A percentile compares a stretch with the other conserved stretches of the same genome.
These are phyloP conservation scores for Pistacia vera DNA, from an alignment of 345 rosid species.

Conservation along the genomic window DNA sequence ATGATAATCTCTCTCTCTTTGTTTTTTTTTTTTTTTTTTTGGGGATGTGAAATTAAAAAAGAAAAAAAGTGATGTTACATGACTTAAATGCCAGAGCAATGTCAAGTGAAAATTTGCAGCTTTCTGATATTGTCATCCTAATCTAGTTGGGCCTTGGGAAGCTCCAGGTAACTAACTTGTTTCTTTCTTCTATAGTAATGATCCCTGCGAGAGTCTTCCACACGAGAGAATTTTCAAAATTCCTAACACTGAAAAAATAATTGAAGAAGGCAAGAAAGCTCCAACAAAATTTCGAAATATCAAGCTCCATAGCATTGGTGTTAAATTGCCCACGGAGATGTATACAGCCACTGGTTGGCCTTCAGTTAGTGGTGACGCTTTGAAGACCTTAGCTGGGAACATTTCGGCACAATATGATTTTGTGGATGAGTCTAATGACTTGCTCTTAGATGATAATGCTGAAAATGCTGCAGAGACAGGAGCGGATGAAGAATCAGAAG, in stretches of 20 bases:
- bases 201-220: constrained; percentile 45
- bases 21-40: too few relatives aligned
- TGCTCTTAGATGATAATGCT: constrained; percentile 32
- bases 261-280: constrained; percentile 85
- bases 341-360: constrained; percentile 87
- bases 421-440: constrained; percentile 36
- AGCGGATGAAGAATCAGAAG: constrained; percentile 26
- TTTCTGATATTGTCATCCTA: not conserved
- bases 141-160: constrained; percentile 9
- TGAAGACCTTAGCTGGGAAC: constrained; percentile 78
- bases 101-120: not conserved
- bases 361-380: constrained; percentile 72
- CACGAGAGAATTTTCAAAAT: constrained; percentile 52
- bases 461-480: constrained; percentile 25
- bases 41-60: too few relatives aligned
- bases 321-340: constrained; percentile 51
- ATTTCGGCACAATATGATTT: constrained; percentile 74
- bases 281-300: constrained; percentile 71
- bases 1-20: not conserved
- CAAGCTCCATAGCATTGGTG: constrained; percentile 53
- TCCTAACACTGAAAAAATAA: constrained; percentile 72
- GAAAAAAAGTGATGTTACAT: too few relatives aligned
- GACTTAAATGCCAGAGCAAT: too few relatives aligned
- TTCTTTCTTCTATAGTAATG: constrained; percentile 48
- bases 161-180: not conserved